phyloP scores from a whole-genome alignment of 106 monocot genomes.

The Apostasia shenzhenica region DNA sequence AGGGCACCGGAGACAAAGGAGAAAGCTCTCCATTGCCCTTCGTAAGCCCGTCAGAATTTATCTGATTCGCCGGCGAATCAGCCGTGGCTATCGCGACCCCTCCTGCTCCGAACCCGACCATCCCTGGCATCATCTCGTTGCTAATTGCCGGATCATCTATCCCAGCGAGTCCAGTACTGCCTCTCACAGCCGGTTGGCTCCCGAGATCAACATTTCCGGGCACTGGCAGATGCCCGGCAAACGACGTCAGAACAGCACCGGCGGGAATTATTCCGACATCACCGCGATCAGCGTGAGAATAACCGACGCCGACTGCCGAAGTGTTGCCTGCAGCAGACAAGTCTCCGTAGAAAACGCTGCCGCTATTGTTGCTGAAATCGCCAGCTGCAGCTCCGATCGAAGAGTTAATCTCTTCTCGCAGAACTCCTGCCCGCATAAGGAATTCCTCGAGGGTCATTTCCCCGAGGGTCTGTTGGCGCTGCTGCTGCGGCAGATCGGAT shows the following conservation, averaged over 20 bases:
- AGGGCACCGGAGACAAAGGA: slow-evolving; percentile 46
- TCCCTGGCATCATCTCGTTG: slow-evolving; percentile 29
- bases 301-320: slow-evolving; percentile 6
- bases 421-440: slow-evolving; percentile 49
- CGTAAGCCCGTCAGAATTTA: slow-evolving; percentile 7
- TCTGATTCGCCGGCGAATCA: slow-evolving; percentile 21
- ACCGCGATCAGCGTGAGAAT: neutral
- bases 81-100: slow-evolving; percentile 11
- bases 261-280: neutral
- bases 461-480: slow-evolving; percentile 51
- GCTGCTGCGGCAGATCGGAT: slow-evolving; percentile 11
- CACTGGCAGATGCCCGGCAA: neutral
- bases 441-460: slow-evolving; percentile 90
- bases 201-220: slow-evolving; percentile 5
- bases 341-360: slow-evolving; percentile 19
- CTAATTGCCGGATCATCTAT: slow-evolving; percentile 23
- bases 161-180: slow-evolving; percentile 23
- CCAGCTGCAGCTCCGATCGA: neutral
- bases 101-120: slow-evolving; percentile 28
- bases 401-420: slow-evolving; percentile 13
- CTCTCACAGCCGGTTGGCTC: slow-evolving; percentile 8
- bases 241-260: neutral
- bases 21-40: slow-evolving; percentile 34
- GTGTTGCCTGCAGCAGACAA: slow-evolving; percentile 1
- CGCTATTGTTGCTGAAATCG: slow-evolving; percentile 3